phyloP scores from a whole-genome alignment of 495 filamentous ascomycete species.

The Alectoria sarmentosa region DNA sequence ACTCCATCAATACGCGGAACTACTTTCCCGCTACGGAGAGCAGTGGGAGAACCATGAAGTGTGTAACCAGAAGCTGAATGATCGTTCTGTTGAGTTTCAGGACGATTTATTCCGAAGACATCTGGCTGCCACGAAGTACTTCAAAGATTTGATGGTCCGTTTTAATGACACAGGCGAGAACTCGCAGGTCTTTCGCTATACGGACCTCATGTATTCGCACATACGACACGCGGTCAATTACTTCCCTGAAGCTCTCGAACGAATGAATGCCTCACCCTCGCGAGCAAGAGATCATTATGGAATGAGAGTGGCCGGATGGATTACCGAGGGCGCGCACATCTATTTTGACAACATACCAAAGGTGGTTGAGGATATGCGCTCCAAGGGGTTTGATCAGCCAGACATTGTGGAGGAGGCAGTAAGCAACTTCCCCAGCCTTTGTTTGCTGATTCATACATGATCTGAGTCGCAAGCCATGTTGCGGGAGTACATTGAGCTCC shows the following conservation, averaged over 20 bases:
- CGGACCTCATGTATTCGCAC: conserved; percentile 15
- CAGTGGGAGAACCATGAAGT: conserved; percentile 12
- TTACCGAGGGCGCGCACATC: conserved; percentile 18
- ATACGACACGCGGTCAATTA: conserved; percentile 13
- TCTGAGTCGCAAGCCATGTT: too few species aligned
- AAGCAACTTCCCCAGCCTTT: too few species aligned
- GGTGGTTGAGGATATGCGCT: conserved; percentile 12
- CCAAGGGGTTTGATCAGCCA: conserved; percentile 18
- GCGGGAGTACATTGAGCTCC: too few species aligned
- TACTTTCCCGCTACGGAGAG: conserved; percentile 9
- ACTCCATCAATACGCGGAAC: conserved; percentile 10
- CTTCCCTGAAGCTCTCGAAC: conserved; percentile 10
- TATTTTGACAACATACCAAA: conserved; percentile 21
- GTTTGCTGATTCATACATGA: too few species aligned
- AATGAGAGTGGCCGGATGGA: conserved; percentile 16
- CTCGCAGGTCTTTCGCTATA: conserved; percentile 8
- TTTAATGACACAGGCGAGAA: neutral
- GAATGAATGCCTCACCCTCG: conserved; percentile 10
- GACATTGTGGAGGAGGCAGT: conserved; percentile 22
- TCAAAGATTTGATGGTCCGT: neutral
- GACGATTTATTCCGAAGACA: conserved; percentile 9
- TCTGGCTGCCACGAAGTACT: conserved; percentile 1
- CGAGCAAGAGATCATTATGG: conserved; percentile 14
- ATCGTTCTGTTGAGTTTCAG: conserved; percentile 1
- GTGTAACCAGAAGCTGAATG: neutral